Base-by-base conservation (phyloP, 176 grass and related monocot species). In the Oryza meridionalis region DNA sequence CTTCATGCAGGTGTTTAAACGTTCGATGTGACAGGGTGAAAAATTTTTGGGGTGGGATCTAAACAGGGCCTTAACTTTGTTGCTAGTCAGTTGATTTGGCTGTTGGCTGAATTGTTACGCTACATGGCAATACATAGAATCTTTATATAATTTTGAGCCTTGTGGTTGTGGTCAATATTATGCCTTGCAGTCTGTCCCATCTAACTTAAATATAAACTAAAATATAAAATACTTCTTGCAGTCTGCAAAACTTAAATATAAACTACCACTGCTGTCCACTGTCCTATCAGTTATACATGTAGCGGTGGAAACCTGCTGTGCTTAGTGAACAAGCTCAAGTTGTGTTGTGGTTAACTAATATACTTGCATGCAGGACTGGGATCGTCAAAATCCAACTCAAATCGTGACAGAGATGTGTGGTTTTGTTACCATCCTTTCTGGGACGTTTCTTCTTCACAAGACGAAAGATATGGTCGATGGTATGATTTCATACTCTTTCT, bases 391-490 rank as follows among this genome's bases (percentile, higher is more conserved):
- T 90, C 91, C 93, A 69, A 98, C 96, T 83, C 96, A 98, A 82
- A 98, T 98, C 74, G 93, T 95, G 43, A 98, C 96, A 13, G 93
- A 98, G 85, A 90, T 98, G 87, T 95, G 93, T 78, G 96, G 93
- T 76, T 98, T 98, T 45, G 87, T 95, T 79, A 95, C 93, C 29
- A 98, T 98, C 80, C 91, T 98, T 77, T 90, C 96, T 45, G 96
- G 96, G 50, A 98, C 96, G 12, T 95, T 98, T 90, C 91, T 98
- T 93, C 96, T 98, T 86, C 96, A 98, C 70, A 98, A 92, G 79
- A 98, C 96, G 13, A 98, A 98, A 91, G 96, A 98, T 80, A 95
- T 98, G 91, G 82, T 76, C 73, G 93, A 98, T 88, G 96, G 96
- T 98, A 84, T 65, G 79, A 0, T 77, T 65, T 25, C 31, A 26